phyloP scores from a whole-genome alignment of 176 grass and related monocot species.

The Lolium rigidum region DNA sequence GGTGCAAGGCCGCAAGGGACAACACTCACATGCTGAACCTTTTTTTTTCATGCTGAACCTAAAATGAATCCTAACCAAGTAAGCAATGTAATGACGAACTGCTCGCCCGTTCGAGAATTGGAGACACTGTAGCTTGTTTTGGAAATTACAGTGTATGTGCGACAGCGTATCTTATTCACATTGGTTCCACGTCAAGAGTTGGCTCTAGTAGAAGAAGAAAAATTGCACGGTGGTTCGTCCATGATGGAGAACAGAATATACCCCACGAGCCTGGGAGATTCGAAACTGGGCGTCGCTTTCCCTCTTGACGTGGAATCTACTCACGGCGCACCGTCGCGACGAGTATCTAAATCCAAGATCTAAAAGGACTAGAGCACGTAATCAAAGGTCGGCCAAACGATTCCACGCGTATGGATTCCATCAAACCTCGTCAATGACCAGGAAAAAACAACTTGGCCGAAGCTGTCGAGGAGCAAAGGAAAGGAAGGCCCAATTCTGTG shows the following conservation, averaged over 20 bases:
- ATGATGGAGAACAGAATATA: not conserved
- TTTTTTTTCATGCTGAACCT: too few species aligned
- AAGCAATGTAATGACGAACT: too few species aligned
- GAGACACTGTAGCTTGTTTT: too few species aligned
- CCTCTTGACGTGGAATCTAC: conserved; percentile 10
- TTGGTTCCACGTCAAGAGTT: not conserved
- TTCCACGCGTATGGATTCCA: not conserved
- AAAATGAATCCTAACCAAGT: too few species aligned
- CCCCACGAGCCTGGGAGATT: not conserved
- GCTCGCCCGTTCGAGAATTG: too few species aligned
- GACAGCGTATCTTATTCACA: not conserved
- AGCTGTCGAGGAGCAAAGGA: not conserved
- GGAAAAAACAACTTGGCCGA: not conserved
- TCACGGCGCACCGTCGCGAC: not conserved
- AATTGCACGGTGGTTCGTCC: not conserved
- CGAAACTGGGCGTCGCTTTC: not conserved
- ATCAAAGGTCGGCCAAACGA: not conserved
- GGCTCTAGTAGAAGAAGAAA: not conserved
- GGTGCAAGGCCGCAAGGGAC: too few species aligned
- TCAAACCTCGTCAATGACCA: not conserved
- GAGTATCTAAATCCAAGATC: not conserved
- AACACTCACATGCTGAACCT: too few species aligned
- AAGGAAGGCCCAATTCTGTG: not conserved
- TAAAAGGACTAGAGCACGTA: not conserved
- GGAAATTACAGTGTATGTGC: too few species aligned